Base-by-base conservation (phyloP, 352 stramenopile genomes). In the Phytopythium helicoides region DNA sequence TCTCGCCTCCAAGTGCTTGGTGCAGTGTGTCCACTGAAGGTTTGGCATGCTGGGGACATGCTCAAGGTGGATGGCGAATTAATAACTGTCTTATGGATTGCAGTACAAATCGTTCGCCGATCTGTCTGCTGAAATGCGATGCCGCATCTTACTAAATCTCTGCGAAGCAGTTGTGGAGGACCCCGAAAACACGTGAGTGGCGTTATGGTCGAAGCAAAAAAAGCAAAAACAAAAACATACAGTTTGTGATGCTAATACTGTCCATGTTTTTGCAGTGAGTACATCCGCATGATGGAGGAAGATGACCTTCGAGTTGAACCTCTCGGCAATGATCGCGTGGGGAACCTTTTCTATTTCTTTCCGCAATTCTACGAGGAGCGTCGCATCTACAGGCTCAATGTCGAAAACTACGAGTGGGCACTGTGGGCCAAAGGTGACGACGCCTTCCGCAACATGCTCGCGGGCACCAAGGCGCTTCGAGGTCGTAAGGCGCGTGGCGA, bases 231-330 rank as follows among this genome's bases (percentile, higher is more conserved):
- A n/a, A n/a, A n/a, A n/a, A n/a, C n/a, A n/a, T n/a, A n/a, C n/a
- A n/a, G n/a, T n/a, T n/a, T n/a, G n/a, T 47, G 40, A 31, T 60
- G n/a, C 45, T 8, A 14, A 28, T 55, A 3, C 8, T 39, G 36
- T 22, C 34, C 1, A 39, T 47, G 14, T 25, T 8, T 34, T 22
- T 40, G 38, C 51, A 92, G 80, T 23, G 80, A 91, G 56, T 86
- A 92, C 59, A 79, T 94, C 56, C 84, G 82, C 7, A 68, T 90
- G 58, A 94, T 94, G 84, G 80, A 94, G 59, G 84, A 94, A 5
- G 84, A 94, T 41, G 84, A 94, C 41, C 63, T 94, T 36, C 73
- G 84, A 18, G 66, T 92, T 8, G 80, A 91, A 47, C 81, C 84
- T 3, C 52, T 94, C 9, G 84, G 84, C 15, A 73, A 76, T 12